phyloP scores from a whole-genome alignment of 768 basidiomycete genomes.

The Glaciozyma antarctica region DNA sequence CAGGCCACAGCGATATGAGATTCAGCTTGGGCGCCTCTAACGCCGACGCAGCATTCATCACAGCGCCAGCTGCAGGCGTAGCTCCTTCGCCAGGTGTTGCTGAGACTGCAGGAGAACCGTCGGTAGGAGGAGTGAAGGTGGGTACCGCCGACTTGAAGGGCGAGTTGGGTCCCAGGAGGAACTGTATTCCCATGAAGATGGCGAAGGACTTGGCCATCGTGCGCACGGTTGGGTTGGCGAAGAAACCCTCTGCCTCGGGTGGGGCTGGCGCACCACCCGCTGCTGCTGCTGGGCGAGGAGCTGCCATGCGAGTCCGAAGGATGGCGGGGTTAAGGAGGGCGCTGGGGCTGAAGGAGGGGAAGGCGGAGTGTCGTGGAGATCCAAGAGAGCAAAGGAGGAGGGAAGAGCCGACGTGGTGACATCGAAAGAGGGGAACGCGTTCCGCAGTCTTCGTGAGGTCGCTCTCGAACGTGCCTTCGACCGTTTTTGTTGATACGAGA shows the following conservation, averaged over 20 bases:
- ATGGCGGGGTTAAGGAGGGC: too few species aligned
- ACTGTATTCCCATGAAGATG: background rate
- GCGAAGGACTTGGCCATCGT: constrained; percentile 2
- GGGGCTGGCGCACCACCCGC: background rate
- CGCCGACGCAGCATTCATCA: background rate
- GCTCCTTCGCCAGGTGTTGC: background rate
- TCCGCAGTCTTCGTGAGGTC: too few species aligned
- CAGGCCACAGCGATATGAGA: background rate
- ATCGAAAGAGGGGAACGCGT: too few species aligned
- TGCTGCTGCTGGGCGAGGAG: background rate
- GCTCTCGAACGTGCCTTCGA: too few species aligned
- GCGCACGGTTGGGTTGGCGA: constrained; percentile 4
- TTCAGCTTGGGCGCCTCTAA: background rate
- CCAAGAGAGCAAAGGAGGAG: too few species aligned
- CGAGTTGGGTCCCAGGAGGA: background rate
- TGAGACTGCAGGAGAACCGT: background rate
- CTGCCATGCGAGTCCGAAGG: background rate
- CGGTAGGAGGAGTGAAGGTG: background rate
- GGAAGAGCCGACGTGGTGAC: too few species aligned
- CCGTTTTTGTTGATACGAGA: too few species aligned
- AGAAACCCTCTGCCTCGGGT: background rate
- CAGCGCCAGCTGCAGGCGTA: background rate
- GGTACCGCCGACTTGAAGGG: background rate
- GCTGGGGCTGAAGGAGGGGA: too few species aligned
- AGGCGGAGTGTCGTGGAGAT: too few species aligned